Evolutionary conservation across 192 early-diverging fungal species (phyloP).

Genomic region (Coemansia erecta): DNA sequence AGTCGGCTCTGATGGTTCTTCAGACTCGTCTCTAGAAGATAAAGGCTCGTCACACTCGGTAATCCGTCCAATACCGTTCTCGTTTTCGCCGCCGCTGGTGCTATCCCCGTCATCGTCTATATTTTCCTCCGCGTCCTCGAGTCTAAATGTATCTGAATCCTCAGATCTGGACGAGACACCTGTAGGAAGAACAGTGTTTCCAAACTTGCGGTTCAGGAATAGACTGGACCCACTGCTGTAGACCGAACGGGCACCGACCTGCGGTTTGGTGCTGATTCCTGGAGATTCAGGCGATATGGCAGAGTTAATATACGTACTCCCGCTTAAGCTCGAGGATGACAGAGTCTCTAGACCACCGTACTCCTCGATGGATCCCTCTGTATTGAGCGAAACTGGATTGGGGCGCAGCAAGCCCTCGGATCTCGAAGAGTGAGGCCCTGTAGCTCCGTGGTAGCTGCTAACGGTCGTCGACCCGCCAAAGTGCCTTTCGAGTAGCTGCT

Average conservation of each 20-base stretch:
- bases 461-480: not conserved
- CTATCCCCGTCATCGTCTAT: too few relatives aligned
- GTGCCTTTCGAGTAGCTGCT: slow-evolving; percentile 17
- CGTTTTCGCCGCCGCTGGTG: slow-evolving; percentile 2
- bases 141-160: too few relatives aligned
- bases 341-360: too few relatives aligned
- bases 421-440: not conserved
- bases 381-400: not conserved
- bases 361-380: slow-evolving; percentile 10
- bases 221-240: slow-evolving; percentile 35
- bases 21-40: not conserved
- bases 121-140: too few relatives aligned
- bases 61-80: too few relatives aligned
- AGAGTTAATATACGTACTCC: not conserved
- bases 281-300: not conserved
- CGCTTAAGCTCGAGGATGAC: not conserved
- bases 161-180: too few relatives aligned
- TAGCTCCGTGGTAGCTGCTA: not conserved
- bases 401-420: slow-evolving; percentile 7
- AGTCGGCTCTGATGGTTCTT: not conserved
- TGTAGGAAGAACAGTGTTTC: too few relatives aligned
- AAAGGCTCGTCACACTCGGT: too few relatives aligned
- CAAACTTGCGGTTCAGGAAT: slow-evolving; percentile 22
- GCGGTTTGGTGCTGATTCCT: not conserved
- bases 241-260: slow-evolving; percentile 2